Evolutionary conservation across 805 yeast genomes (phyloP), one percentile per base, ranked within the genome.

Genomic region (Candida namnaoensis): DNA sequence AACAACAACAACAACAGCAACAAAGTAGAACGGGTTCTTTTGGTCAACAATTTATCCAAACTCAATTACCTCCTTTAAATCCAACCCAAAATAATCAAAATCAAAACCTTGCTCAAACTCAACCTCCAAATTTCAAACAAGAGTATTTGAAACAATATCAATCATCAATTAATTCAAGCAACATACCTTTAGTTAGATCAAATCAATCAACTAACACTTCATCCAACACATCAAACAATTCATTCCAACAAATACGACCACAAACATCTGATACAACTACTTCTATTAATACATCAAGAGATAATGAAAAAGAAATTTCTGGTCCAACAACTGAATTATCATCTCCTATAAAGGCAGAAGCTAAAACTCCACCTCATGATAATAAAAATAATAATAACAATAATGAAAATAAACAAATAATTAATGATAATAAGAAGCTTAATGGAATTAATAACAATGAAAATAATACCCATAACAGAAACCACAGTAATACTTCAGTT

Each of bases 121-220:
- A 27, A 32, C 13, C 19, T 25, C n/a, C n/a, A n/a, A n/a, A n/a
- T n/a, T n/a, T n/a, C n/a, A n/a, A n/a, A n/a, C n/a, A n/a, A n/a
- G n/a, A n/a, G n/a, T n/a, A n/a, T n/a, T n/a, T n/a, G n/a, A n/a
- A n/a, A n/a, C n/a, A n/a, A n/a, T n/a, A n/a, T n/a, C n/a, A n/a
- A n/a, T n/a, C n/a, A n/a, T n/a, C n/a, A n/a, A n/a, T n/a, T n/a
- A n/a, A n/a, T n/a, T n/a, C n/a, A n/a, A n/a, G n/a, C n/a, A n/a
- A n/a, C n/a, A n/a, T n/a, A n/a, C n/a, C n/a, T n/a, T n/a, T n/a
- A n/a, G n/a, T n/a, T n/a, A n/a, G n/a, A n/a, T n/a, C n/a, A n/a
- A n/a, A n/a, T n/a, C n/a, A n/a, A n/a, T 34, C 49, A 52, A 41
- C 53, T 50, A 42, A 19, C 36, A 2, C 45, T 50, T 9, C 41